phyloP scores from a whole-genome alignment of 2,329 filamentous ascomycete species.

The Ophiocordyceps sinensis region DNA sequence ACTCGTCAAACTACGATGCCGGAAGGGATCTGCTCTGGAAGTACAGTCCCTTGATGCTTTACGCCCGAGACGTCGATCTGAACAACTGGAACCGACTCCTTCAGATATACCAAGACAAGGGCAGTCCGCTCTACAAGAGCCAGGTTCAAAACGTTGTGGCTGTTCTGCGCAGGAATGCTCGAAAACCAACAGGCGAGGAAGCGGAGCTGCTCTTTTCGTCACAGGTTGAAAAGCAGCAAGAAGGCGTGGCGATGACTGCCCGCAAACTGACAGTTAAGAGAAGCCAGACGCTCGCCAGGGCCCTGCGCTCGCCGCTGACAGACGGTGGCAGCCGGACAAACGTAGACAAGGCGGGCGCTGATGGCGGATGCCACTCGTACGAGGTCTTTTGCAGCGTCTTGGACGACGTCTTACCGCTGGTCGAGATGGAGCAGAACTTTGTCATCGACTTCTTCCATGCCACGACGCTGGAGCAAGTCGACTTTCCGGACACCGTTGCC shows the following conservation, averaged over 20 bases:
- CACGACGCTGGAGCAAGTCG: conserved; percentile 64
- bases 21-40: conserved; percentile 69
- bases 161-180: conserved; percentile 67
- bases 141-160: conserved; percentile 67
- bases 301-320: conserved; percentile 51
- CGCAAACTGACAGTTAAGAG: conserved; percentile 88
- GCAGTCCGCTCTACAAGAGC: conserved; percentile 61
- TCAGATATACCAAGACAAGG: conserved; percentile 65
- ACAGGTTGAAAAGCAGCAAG: conserved; percentile 70
- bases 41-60: conserved; percentile 77
- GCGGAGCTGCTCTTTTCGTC: conserved; percentile 77
- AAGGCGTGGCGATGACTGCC: conserved; percentile 60
- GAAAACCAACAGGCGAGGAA: conserved; percentile 64
- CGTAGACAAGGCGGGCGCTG: conserved; percentile 42
- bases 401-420: conserved; percentile 67
- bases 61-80: conserved; percentile 70
- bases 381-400: conserved; percentile 71
- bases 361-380: conserved; percentile 56
- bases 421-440: conserved; percentile 94
- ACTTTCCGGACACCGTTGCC: conserved; percentile 71
- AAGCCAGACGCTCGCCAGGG: conserved; percentile 72
- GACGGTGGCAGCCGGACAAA: conserved; percentile 38
- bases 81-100: conserved; percentile 71
- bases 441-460: conserved; percentile 94
- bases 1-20: conserved; percentile 54